Evolutionary conservation across 192 early-diverging fungal genomes (phyloP).

Genomic region (Dissophora ornata): DNA sequence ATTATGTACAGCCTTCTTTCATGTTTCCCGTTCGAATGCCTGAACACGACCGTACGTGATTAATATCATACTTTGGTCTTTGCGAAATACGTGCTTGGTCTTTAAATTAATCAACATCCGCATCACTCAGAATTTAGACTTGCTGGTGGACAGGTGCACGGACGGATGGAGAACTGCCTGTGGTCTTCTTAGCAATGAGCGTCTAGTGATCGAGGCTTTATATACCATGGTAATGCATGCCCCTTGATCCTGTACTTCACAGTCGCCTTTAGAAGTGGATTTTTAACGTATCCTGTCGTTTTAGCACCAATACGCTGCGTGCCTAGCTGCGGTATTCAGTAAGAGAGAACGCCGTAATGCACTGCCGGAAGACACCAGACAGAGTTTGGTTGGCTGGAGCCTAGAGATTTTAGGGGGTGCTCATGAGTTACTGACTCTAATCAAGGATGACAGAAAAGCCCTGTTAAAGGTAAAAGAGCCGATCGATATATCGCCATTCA

Average conservation of each 20-base stretch:
- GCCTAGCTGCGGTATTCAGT: constrained; percentile 7
- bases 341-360: not conserved
- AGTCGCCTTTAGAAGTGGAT: not conserved
- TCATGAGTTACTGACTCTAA: constrained; percentile 8
- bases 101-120: not conserved
- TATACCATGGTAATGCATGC: constrained; percentile 26
- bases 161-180: constrained; percentile 28
- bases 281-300: not conserved
- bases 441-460: constrained; percentile 7
- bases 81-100: not conserved
- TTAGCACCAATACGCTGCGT: constrained; percentile 33
- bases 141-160: constrained; percentile 5
- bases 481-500: not conserved
- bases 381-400: constrained; percentile 16
- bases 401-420: constrained; percentile 23
- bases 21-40: constrained; percentile 25
- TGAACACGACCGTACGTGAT: constrained; percentile 16
- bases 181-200: constrained; percentile 18
- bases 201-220: constrained; percentile 34
- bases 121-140: constrained; percentile 13
- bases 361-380: not conserved
- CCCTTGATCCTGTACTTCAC: not conserved
- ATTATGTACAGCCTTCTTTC: constrained; percentile 6
- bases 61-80: not conserved
- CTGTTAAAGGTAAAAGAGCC: constrained; percentile 10